These are phyloP conservation scores for Chalciporus sp. DNA, from an alignment of 1,284 basidiomycete genomes.

Conservation along the genomic window DNA sequence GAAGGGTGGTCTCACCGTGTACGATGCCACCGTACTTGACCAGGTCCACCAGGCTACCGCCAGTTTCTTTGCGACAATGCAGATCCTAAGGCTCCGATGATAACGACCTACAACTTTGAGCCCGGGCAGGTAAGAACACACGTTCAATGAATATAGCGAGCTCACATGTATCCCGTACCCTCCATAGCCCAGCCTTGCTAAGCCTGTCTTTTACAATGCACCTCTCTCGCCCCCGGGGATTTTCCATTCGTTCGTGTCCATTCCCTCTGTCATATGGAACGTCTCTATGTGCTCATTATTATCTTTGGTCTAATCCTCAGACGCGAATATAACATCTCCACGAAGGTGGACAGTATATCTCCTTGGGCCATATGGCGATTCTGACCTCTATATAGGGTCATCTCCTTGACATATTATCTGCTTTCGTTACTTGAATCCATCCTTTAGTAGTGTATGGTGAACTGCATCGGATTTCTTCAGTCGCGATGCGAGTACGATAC, in stretches of 20 bases:
- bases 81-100: constrained; percentile 60
- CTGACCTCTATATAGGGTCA: constrained; percentile 1
- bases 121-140: too few relatives aligned
- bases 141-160: too few relatives aligned
- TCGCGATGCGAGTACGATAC: background rate
- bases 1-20: constrained; percentile 57
- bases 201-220: constrained; percentile 54
- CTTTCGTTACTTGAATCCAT: constrained; percentile 12
- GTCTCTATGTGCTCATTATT: constrained; percentile 38
- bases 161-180: too few relatives aligned
- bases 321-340: too few relatives aligned
- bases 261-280: constrained; percentile 27
- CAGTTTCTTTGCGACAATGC: constrained; percentile 49
- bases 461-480: background rate
- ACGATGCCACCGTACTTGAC: constrained; percentile 30
- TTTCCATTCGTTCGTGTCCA: constrained; percentile 48
- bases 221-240: constrained; percentile 49
- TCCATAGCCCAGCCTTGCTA: constrained; percentile 32
- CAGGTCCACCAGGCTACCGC: constrained; percentile 41
- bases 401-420: constrained; percentile 12
- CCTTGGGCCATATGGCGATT: background rate
- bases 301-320: constrained; percentile 25
- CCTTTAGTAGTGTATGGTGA: constrained; percentile 17
- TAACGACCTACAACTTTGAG: constrained; percentile 48
- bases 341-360: background rate